Conservation (phyloP, 139 green algal species). For the Mychonastes homosphaera region DNA sequence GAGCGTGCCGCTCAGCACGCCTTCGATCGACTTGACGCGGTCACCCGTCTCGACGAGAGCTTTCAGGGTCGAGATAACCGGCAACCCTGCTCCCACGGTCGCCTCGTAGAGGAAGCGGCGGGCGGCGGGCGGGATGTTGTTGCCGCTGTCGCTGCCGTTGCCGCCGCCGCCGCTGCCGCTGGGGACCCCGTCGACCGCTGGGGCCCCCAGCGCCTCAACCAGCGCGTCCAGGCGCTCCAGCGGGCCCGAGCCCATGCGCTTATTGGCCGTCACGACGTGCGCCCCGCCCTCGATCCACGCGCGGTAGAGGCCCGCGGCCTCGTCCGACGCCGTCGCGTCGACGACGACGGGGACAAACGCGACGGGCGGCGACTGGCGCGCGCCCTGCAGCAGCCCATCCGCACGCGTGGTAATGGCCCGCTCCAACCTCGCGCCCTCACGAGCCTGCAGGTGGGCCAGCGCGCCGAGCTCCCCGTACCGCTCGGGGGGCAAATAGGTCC, state of each 20-base stretch:
- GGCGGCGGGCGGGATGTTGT: neutral
- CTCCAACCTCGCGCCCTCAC: no score
- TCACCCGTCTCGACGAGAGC: constrained; percentile 82
- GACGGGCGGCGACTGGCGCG: no score
- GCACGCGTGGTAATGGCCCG: no score
- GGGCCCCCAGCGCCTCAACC: neutral
- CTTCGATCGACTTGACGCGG: constrained; percentile 69
- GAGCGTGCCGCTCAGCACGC: constrained; percentile 91
- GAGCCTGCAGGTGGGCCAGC: no score
- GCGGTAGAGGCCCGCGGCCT: constrained; percentile 39
- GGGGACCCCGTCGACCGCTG: neutral
- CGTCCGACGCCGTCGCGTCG: constrained; percentile 79
- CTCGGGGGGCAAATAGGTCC: no score
- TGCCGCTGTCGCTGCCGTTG: neutral
- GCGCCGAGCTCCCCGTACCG: no score
- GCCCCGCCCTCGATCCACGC: constrained; percentile 42
- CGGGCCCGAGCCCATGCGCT: constrained; percentile 70
- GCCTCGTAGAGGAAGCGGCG: constrained; percentile 22
- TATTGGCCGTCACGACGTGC: constrained; percentile 88
- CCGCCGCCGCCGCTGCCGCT: neutral
- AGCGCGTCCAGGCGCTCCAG: constrained; percentile 25
- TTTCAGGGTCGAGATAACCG: constrained; percentile 86
- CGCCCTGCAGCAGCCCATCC: no score
- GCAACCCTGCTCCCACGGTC: constrained; percentile 88
- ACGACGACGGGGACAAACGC: no score